Conservation (phyloP, 495 filamentous ascomycete genomes). For the Aspergillus hancockii region DNA sequence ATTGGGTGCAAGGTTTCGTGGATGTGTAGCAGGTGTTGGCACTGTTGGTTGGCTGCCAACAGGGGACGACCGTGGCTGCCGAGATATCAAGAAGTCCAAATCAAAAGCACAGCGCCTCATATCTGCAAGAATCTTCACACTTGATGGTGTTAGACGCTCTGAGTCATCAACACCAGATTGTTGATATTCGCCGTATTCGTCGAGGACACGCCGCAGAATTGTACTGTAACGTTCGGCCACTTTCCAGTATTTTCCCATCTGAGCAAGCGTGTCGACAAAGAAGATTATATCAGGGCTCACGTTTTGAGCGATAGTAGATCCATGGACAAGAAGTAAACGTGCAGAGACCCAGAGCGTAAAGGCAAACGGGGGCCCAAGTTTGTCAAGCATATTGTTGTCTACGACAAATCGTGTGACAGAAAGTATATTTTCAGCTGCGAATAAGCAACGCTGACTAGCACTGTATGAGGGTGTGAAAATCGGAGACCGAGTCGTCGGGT, state of each 20-base stretch:
- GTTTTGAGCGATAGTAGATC: conserved; percentile 80
- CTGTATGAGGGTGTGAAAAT: conserved; percentile 85
- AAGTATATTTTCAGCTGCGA: conserved; percentile 80
- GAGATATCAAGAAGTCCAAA: conserved; percentile 82
- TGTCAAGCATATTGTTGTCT: conserved; percentile 68
- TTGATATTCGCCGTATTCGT: conserved; percentile 80
- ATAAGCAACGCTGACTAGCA: conserved; percentile 76
- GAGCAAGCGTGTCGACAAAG: conserved; percentile 76
- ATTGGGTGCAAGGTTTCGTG: conserved; percentile 69
- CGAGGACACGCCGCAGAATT: conserved; percentile 78
- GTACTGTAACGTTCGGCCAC: conserved; percentile 79
- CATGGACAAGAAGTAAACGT: conserved; percentile 80
- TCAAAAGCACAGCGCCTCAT: conserved; percentile 85
- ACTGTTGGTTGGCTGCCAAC: conserved; percentile 33
- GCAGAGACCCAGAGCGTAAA: conserved; percentile 94
- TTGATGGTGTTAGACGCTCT: conserved; percentile 74
- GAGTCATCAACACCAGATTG: conserved; percentile 54
- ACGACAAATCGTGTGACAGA: conserved; percentile 74
- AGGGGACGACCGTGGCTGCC: conserved; percentile 65
- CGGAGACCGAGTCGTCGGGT: conserved; percentile 80
- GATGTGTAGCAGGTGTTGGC: conserved; percentile 39
- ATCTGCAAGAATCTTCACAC: conserved; percentile 82
- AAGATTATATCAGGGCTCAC: conserved; percentile 74
- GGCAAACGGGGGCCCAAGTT: conserved; percentile 83
- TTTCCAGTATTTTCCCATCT: conserved; percentile 80